phyloP scores from a whole-genome alignment of 352 stramenopile genomes.

The Phytophthora crassamura region DNA sequence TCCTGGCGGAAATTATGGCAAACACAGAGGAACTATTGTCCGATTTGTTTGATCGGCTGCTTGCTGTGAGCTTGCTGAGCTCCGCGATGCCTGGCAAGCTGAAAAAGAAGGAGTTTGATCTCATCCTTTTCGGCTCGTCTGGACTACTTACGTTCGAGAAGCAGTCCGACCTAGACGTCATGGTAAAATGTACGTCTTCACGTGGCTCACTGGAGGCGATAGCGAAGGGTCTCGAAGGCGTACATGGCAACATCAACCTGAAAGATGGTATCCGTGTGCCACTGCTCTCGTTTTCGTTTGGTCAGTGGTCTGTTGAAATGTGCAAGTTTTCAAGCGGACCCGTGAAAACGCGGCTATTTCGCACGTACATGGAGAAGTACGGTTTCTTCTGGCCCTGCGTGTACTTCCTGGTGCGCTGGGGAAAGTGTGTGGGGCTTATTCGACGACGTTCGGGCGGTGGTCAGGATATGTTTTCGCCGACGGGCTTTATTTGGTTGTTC shows the following conservation, averaged over 20 bases:
- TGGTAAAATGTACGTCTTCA: conserved; percentile 37
- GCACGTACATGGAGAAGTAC: conserved; percentile 70
- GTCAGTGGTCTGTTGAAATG: conserved; percentile 75
- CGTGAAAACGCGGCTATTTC: conserved; percentile 74
- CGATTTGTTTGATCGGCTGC: conserved; percentile 70
- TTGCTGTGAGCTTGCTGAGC: conserved; percentile 54
- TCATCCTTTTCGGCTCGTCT: conserved; percentile 77
- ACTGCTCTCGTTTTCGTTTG: conserved; percentile 66
- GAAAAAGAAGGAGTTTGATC: conserved; percentile 48
- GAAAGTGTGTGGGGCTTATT: conserved; percentile 73
- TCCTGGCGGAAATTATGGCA: conserved; percentile 59
- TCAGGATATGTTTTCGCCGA: conserved; percentile 62
- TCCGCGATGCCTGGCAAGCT: conserved; percentile 47
- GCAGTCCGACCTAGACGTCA: conserved; percentile 78
- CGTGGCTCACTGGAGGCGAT: conserved; percentile 42
- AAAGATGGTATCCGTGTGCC: conserved; percentile 65
- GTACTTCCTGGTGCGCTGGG: conserved; percentile 80
- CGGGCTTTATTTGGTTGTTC: conserved; percentile 82
- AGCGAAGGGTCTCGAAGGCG: conserved; percentile 35
- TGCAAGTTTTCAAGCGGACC: conserved; percentile 64
- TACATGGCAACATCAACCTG: conserved; percentile 45
- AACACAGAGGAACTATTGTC: conserved; percentile 60
- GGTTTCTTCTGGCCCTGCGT: conserved; percentile 80
- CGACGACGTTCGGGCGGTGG: conserved; percentile 58
- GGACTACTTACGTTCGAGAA: conserved; percentile 78